Base-by-base conservation (phyloP, 768 basidiomycete genomes). In the Podaxis mareebaensis region DNA sequence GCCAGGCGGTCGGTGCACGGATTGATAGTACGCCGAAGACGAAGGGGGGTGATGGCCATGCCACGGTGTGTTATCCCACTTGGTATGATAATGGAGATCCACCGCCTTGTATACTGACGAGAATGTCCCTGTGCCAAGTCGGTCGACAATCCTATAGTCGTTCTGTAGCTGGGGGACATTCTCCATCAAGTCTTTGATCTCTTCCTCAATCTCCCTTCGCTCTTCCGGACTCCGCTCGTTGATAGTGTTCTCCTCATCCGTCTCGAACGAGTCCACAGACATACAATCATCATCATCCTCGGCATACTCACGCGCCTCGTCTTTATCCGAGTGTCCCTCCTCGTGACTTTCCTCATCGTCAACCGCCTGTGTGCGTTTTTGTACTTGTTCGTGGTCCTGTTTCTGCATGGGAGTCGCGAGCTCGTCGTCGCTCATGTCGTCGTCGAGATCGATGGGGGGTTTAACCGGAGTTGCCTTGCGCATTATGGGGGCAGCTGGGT, bases 51-150 rank as follows among this genome's bases (percentile, higher is more conserved):
- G 90, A 52, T 77, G 74, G 0, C 89, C 89, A 36, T 85, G 85
- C 92, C 92, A 94, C 12, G 85, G 79, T 4, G 74, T 67, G 68
- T 94, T 93, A 73, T 92, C 83, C 88, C 87, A 93, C 38, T 63
- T 63, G 58, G 91, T 90, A 54, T 82, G 77, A 67, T 93, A 85
- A 69, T 91, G 76, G 15, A 91, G 69, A 74, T 99, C 97, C 66
- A 96, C 75, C 0, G 96, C 97, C 70, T 99, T 97, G 83, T 98
- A 99, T n/a, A 99, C 97, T 10, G 95, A 95, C 0, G 96, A 98
- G 77, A 99, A 99, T 1, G 96, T 99, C 15, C 96, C 96, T 59
- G 96, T 98, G 13, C 97, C 97, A 0, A 99, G 84, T 0, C 96
- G 85, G 77, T 98, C 96, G 39, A 98, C 74, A 39, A 99, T 79